phyloP scores from a whole-genome alignment of 1,284 basidiomycete species.

The Pseudozyma hubeiensis region DNA sequence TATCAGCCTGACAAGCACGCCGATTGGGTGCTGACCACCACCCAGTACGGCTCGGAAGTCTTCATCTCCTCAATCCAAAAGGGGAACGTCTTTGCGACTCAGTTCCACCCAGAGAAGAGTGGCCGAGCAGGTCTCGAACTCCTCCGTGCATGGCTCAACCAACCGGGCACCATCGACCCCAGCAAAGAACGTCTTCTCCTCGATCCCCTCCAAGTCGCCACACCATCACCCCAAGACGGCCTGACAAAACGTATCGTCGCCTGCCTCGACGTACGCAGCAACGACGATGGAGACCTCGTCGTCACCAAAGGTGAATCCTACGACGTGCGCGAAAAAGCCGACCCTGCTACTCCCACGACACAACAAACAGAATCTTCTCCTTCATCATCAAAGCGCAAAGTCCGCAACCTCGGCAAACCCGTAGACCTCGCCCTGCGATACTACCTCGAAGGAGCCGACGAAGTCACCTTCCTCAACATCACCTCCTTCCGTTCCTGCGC shows the following conservation, averaged over 20 bases:
- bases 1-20: constrained; percentile 70
- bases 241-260: constrained; percentile 92
- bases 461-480: constrained; percentile 97
- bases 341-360: constrained; percentile 9
- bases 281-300: constrained; percentile 95
- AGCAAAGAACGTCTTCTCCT: constrained; percentile 48
- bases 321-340: constrained; percentile 83
- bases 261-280: constrained; percentile 96
- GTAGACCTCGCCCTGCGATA: constrained; percentile 90
- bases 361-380: constrained; percentile 7
- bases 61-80: constrained; percentile 87
- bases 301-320: constrained; percentile 99
- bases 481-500: constrained; percentile 98
- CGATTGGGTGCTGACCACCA: constrained; percentile 84
- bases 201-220: constrained; percentile 47
- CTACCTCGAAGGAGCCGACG: constrained; percentile 90
- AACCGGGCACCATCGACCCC: constrained; percentile 58
- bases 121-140: constrained; percentile 88
- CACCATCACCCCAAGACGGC: constrained; percentile 68
- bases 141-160: constrained; percentile 84
- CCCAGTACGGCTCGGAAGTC: constrained; percentile 92
- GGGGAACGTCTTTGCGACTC: constrained; percentile 90
- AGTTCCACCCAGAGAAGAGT: constrained; percentile 99
- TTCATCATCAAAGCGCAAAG: constrained; percentile 72
- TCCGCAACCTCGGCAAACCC: constrained; percentile 97